These are phyloP conservation scores for Erodium texanum DNA, from an alignment of 441 rosid genomes.

Conservation along the genomic window DNA sequence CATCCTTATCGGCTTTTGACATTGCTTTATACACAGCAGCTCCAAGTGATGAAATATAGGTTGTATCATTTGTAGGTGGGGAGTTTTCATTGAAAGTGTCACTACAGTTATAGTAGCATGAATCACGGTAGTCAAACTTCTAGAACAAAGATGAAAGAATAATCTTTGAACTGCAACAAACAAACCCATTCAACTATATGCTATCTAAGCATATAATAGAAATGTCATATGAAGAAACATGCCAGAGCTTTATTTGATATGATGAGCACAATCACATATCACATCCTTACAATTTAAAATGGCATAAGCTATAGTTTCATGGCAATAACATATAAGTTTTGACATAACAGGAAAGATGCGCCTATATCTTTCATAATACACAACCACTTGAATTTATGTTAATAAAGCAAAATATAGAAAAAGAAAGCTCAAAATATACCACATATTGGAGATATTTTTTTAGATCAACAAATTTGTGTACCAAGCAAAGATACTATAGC, in stretches of 20 bases:
- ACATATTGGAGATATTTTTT: background rate
- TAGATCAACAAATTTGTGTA: too few species aligned
- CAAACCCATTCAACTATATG: background rate
- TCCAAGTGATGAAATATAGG: constrained; percentile 76
- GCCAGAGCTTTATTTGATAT: background rate
- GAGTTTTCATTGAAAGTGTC: constrained; percentile 94
- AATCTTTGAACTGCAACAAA: constrained; percentile 8
- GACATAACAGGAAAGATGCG: background rate
- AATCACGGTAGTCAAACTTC: background rate
- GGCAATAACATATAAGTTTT: background rate
- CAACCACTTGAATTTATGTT: background rate
- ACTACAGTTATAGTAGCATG: constrained; percentile 33
- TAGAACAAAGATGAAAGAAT: background rate
- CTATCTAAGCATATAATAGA: background rate
- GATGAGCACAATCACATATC: background rate
- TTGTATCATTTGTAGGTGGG: constrained; percentile 79
- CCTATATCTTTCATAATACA: background rate
- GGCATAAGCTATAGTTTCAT: constrained; percentile 1
- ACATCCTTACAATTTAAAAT: background rate
- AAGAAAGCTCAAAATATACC: constrained; percentile 8
- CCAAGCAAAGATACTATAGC: too few species aligned
- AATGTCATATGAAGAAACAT: background rate
- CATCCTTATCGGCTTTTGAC: constrained; percentile 77
- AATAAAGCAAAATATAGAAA: background rate
- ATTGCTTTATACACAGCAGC: constrained; percentile 89